Evolutionary conservation across 169 alveolate species (phyloP).

Genomic region (Plasmodium reichenowi): DNA sequence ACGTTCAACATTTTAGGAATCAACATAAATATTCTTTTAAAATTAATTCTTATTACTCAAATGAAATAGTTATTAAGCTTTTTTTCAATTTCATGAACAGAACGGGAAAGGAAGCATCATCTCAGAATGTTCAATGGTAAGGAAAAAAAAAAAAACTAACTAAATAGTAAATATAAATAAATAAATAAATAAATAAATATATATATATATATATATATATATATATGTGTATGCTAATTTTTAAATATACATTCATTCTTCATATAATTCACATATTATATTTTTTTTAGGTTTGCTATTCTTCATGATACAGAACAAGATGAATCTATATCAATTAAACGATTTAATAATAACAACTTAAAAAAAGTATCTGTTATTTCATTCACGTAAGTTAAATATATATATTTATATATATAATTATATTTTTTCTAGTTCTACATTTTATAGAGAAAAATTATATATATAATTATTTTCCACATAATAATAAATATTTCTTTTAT

Average conservation of each 20-base stretch:
- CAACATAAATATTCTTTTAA: constrained; percentile 44
- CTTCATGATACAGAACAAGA: constrained; percentile 51
- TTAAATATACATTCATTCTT: background rate
- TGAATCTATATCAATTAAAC: constrained; percentile 53
- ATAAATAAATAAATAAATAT: background rate
- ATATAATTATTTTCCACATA: background rate
- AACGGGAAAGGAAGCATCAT: background rate
- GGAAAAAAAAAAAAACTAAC: background rate
- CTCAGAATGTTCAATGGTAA: constrained; percentile 47
- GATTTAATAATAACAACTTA: constrained; percentile 16
- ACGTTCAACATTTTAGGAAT: constrained; percentile 6
- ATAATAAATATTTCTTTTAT: background rate
- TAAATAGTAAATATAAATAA: background rate
- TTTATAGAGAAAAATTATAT: background rate
- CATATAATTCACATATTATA: background rate
- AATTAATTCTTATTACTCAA: constrained; percentile 32
- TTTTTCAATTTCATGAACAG: constrained; percentile 30
- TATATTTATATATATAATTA: background rate
- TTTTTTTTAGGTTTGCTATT: constrained; percentile 35
- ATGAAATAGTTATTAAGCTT: constrained; percentile 36
- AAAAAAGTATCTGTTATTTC: constrained; percentile 40
- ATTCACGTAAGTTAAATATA: constrained; percentile 32
- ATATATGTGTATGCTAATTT: background rate
- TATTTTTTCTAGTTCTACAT: background rate
- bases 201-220: constrained; percentile 8